Evolutionary conservation across 768 basidiomycete genomes (phyloP), one percentile per base, ranked within the genome.

Genomic region (Tubosaeta sp.): DNA sequence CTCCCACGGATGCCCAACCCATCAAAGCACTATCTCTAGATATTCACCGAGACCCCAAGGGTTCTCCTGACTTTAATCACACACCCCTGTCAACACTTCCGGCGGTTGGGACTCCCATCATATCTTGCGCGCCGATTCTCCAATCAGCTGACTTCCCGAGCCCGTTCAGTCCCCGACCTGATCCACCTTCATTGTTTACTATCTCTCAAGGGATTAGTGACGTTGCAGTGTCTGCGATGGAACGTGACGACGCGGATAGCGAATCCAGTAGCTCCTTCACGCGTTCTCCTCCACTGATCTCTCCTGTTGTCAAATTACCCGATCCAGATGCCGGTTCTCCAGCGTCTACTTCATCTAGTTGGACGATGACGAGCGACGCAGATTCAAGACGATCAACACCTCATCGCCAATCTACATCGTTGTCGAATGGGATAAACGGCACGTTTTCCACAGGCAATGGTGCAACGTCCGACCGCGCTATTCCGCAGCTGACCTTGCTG

Each of bases 21-120:
- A 32, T 53, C 35, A 55, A 19, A 45, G 41, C 60, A 9, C 21
- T 51, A 16, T 47, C 56, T 46, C 32, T 58, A 12, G 53, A 55
- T 9, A 29, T 29, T 31, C 32, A 16, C 2, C 35, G 53, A 19
- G 44, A 59, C 32, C 13, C 40, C 16, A 59, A 57, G 38, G 44
- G 36, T 12, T 60, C 55, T 9, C 54, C 56, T 21, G 57, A 64
- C 3, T 56, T 60, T 27, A 27, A 69, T 24, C 68, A 66, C 46
- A 60, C 67, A 10, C 68, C 68, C n/a, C 52, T 69, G 36, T 68
- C 66, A 21, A 66, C 51, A 11, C 27, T 68, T 46, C 66, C 67
- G 2, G 49, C 53, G 16, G 64, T 68, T 6, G 67, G 67, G 36
- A 68, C 68, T 27, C 67, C 67, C 19, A 48, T 56, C n/a, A 30